Percentiles rank a stretch among this genome's conserved stretches.
These are phyloP conservation scores for Vinca major DNA, from an alignment of 305 asterid genomes.

Conservation along the genomic window DNA sequence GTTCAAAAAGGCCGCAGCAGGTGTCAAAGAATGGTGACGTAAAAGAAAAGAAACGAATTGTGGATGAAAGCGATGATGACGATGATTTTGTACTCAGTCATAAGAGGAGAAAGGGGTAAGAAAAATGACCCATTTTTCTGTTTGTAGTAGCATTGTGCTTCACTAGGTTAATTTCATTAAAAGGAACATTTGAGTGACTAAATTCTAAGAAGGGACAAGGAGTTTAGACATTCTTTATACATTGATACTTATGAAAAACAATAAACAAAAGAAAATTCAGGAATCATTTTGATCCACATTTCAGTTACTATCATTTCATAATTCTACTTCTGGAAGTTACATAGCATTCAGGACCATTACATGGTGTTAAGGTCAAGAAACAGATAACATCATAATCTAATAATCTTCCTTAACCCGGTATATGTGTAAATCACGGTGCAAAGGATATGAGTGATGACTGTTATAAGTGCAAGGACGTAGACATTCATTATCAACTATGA, in stretches of 20 bases:
- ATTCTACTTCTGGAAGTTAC: background rate
- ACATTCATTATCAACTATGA: too few species aligned
- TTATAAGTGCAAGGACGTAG: too few species aligned
- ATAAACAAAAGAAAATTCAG: background rate
- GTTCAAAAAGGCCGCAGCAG: conserved; percentile 40
- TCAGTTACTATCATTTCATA: background rate
- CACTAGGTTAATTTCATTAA: background rate
- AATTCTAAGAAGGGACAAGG: background rate
- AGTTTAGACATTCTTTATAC: background rate
- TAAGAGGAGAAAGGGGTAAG: conserved; percentile 54
- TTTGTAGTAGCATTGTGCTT: conserved; percentile 2
- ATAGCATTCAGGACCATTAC: background rate
- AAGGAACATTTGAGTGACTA: background rate
- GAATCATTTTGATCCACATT: conserved; percentile 3
- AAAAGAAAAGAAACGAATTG: conserved; percentile 46
- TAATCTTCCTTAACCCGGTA: too few species aligned
- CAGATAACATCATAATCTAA: too few species aligned
- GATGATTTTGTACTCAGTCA: conserved; percentile 54
- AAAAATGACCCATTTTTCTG: conserved; percentile 11
- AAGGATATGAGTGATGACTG: too few species aligned
- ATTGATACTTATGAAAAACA: conserved; percentile 4
- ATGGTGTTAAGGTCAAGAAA: background rate
- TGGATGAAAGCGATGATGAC: conserved; percentile 37
- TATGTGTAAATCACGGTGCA: too few species aligned
- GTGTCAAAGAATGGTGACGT: conserved; percentile 46